Conservation (phyloP, 2,329 filamentous ascomycete species). For the Aspergillus melleus region DNA sequence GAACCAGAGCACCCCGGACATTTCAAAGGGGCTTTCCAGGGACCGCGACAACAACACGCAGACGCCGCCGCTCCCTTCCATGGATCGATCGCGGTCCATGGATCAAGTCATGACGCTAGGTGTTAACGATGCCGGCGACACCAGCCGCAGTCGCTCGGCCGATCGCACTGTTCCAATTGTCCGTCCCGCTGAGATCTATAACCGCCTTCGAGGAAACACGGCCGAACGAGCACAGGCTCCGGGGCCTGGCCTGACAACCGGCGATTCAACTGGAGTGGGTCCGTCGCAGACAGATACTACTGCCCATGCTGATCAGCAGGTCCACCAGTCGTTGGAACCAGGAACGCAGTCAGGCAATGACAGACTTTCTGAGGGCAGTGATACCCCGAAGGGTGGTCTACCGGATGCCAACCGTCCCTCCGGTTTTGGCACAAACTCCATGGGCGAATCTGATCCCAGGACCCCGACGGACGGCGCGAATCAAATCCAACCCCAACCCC, state of each 20-base stretch:
- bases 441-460: constrained; percentile 15
- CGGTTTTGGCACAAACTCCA: constrained; percentile 34
- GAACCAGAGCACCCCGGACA: constrained; percentile 28
- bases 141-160: constrained; percentile 28
- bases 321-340: constrained; percentile 1
- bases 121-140: constrained; percentile 15
- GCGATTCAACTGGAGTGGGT: constrained; percentile 48
- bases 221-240: constrained; percentile 52
- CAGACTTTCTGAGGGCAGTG: background rate
- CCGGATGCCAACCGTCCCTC: constrained; percentile 48
- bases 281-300: constrained; percentile 1
- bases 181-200: constrained; percentile 75
- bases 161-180: constrained; percentile 57
- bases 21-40: constrained; percentile 9
- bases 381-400: constrained; percentile 19
- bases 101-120: constrained; percentile 22
- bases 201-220: constrained; percentile 67
- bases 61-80: constrained; percentile 22
- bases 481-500: constrained; percentile 11
- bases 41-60: constrained; percentile 2
- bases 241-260: constrained; percentile 58
- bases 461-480: constrained; percentile 10
- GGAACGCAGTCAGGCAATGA: background rate
- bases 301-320: constrained; percentile 4
- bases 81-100: constrained; percentile 45